Evolutionary conservation across 306 rosid genomes (phyloP).

Genomic region (Notholithocarpus densiflorus): DNA sequence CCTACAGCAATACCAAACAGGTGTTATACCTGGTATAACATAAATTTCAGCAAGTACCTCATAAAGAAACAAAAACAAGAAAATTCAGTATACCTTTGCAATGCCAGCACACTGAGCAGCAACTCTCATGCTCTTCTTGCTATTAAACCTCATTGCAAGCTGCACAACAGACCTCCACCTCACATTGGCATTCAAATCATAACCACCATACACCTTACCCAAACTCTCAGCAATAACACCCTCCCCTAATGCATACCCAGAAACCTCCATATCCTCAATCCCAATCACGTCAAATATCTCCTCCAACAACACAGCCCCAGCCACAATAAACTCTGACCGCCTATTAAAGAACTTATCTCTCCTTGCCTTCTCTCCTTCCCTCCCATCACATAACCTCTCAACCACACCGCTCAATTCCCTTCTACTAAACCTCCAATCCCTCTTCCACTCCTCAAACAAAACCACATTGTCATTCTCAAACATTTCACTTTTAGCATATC

Average conservation of each 20-base stretch:
- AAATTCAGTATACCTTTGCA: slow-evolving; percentile 23
- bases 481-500: slow-evolving; percentile 3
- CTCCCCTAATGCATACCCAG: slow-evolving; percentile 35
- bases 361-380: slow-evolving; percentile 20
- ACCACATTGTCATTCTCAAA: slow-evolving; percentile 4
- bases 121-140: slow-evolving; percentile 31
- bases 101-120: slow-evolving; percentile 28
- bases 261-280: slow-evolving; percentile 35
- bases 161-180: slow-evolving; percentile 31
- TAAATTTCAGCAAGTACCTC: neutral
- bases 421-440: slow-evolving; percentile 36
- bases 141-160: slow-evolving; percentile 27
- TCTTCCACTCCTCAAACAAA: slow-evolving; percentile 11
- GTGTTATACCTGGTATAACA: neutral
- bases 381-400: slow-evolving; percentile 24
- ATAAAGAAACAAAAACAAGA: neutral
- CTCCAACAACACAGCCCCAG: slow-evolving; percentile 36
- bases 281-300: slow-evolving; percentile 36
- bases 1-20: neutral
- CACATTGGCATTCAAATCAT: slow-evolving; percentile 10
- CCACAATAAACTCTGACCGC: slow-evolving; percentile 33
- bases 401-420: slow-evolving; percentile 31
- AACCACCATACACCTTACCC: neutral
- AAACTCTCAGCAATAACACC: slow-evolving; percentile 33
- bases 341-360: slow-evolving; percentile 24